These are phyloP conservation scores for Candida albicans DNA, from an alignment of 1,139 yeast species.

Conservation along the genomic window DNA sequence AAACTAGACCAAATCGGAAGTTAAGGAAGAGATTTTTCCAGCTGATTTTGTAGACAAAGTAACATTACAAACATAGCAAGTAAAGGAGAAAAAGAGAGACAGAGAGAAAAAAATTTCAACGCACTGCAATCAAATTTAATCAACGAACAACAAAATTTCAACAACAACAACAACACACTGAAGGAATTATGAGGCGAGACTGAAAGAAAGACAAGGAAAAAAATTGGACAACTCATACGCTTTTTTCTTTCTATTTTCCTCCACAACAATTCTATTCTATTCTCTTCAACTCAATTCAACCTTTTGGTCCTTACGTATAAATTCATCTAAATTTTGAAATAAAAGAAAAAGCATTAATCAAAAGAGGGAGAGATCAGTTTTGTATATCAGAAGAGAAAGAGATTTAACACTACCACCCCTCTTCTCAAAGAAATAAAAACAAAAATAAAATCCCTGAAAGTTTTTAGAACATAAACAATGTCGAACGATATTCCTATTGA, in stretches of 20 bases:
- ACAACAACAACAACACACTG: not conserved
- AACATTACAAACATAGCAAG: too few species aligned
- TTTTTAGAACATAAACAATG: constrained; percentile 18
- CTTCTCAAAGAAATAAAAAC: too few species aligned
- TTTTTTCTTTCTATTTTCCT: not conserved
- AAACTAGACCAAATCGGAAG: not conserved
- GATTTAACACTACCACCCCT: too few species aligned
- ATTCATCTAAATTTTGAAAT: not conserved
- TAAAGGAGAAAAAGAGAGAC: too few species aligned
- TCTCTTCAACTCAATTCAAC: not conserved
- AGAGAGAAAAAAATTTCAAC: too few species aligned
- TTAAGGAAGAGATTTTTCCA: not conserved
- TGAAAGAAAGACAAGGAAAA: not conserved
- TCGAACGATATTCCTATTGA: constrained; percentile 83
- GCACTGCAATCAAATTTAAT: too few species aligned
- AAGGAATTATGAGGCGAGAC: not conserved
- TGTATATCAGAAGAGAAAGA: too few species aligned
- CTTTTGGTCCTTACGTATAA: not conserved
- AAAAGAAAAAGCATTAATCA: not conserved
- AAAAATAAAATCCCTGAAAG: too few species aligned
- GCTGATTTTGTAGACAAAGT: too few species aligned
- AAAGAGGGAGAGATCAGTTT: too few species aligned
- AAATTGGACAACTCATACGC: constrained; percentile 5
- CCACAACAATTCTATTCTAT: not conserved
- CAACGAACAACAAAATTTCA: not conserved